A percentile compares a stretch with the other conserved stretches of the same genome.
phyloP scores from a whole-genome alignment of 1,284 basidiomycete genomes.

The Cryptococcus sp. region DNA sequence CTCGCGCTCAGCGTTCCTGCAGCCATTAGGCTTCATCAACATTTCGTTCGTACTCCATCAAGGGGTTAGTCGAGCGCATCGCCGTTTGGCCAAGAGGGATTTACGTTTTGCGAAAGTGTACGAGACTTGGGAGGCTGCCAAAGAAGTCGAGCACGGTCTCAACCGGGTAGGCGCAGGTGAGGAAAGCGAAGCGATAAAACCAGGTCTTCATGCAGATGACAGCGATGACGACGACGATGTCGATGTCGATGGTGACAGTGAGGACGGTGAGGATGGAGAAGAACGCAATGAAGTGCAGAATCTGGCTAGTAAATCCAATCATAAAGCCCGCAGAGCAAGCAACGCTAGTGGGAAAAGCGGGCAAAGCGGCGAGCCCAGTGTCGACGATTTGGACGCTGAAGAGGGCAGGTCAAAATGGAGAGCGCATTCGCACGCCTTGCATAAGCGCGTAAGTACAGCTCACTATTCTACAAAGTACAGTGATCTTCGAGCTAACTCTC shows the following conservation, averaged over 20 bases:
- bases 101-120: conserved; percentile 44
- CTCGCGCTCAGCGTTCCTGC: background rate
- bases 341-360: conserved; percentile 15
- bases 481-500: background rate
- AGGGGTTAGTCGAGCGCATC: conserved; percentile 44
- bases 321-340: conserved; percentile 7
- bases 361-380: background rate
- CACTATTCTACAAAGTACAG: background rate
- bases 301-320: background rate
- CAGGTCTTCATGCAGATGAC: conserved; percentile 1
- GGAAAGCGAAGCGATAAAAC: conserved; percentile 4
- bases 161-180: conserved; percentile 10
- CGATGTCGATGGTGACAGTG: conserved; percentile 5
- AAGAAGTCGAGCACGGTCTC: conserved; percentile 23
- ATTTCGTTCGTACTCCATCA: conserved; percentile 39
- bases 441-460: conserved; percentile 28
- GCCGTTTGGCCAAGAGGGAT: conserved; percentile 43
- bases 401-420: conserved; percentile 29
- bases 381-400: conserved; percentile 14
- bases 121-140: conserved; percentile 47
- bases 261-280: conserved; percentile 1
- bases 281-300: conserved; percentile 5
- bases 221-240: conserved; percentile 2
- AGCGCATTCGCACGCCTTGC: conserved; percentile 45
- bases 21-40: conserved; percentile 35